Base-by-base conservation (phyloP, 2,329 filamentous ascomycete species). In the Penicillium sp. region DNA sequence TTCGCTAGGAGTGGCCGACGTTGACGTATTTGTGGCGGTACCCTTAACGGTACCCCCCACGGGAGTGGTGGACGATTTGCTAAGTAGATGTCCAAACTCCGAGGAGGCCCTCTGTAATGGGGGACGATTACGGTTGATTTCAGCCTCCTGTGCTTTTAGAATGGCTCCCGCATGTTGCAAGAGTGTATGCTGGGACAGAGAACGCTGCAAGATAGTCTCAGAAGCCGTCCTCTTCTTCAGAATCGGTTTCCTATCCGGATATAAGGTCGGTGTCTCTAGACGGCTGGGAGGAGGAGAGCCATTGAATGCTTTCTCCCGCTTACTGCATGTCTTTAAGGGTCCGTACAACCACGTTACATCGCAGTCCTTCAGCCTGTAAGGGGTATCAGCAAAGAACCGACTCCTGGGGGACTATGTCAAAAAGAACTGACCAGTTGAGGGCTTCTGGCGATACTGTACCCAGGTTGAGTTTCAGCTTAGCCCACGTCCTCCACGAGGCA, bases 321-420 rank as follows among this genome's bases (percentile, higher is more conserved):
- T n/a, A n/a, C n/a, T n/a, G n/a, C n/a, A 75, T 28, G 31, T 85
- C 66, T 95, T 91, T 43, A 96, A 71, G 10, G 91, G 91, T 0
- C 91, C 91, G 64, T 97, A 98, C 1, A 98, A 76, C 93, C 91
- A 98, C 39, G 91, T 96, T 28, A 96, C 89, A 69, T 98, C 91
- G 67, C 87, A 93, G 62, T 97, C 93, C 68, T 97, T 98, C 53
- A 96, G 77, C 90, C 89, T 95, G 61, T n/a, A n/a, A n/a, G n/a
- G n/a, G n/a, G n/a, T n/a, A n/a, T n/a, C n/a, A n/a, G 13, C 43
- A 19, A 8, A n/a, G 15, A 37, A 12, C 17, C n/a, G n/a, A n/a
- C n/a, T n/a, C n/a, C n/a, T n/a, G n/a, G n/a, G n/a, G n/a, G n/a
- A n/a, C n/a, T n/a, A n/a, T n/a, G n/a, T n/a, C n/a, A n/a, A n/a